A percentile compares a stretch with the other conserved stretches of the same genome.
Conservation (phyloP, 1,284 basidiomycete genomes). For the Serendipita sp. region DNA sequence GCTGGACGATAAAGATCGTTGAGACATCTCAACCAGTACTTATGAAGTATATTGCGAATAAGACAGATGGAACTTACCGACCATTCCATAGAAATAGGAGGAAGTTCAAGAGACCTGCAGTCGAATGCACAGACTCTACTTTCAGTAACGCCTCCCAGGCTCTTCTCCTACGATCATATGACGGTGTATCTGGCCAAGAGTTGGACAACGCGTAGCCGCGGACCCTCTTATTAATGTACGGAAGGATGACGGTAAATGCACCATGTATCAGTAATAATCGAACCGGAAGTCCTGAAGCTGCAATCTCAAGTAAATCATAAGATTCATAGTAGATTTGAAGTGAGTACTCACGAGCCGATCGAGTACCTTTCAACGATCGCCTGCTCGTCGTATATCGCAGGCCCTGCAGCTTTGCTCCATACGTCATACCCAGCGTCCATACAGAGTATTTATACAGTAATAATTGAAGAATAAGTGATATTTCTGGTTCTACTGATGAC, state of each 20-base stretch:
- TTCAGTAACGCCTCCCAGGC: slow-evolving; percentile 61
- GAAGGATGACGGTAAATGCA: slow-evolving; percentile 57
- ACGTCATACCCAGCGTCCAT: slow-evolving; percentile 70
- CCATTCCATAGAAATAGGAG: slow-evolving; percentile 77
- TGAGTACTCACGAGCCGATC: no score
- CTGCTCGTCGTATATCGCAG: slow-evolving; percentile 37
- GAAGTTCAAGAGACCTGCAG: slow-evolving; percentile 62
- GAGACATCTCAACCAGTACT: not conserved
- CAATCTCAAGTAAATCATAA: slow-evolving; percentile 14
- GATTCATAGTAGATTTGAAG: slow-evolving; percentile 16
- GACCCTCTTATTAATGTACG: slow-evolving; percentile 65
- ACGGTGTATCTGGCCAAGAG: slow-evolving; percentile 83
- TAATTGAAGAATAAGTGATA: slow-evolving; percentile 62
- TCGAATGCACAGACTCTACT: slow-evolving; percentile 49
- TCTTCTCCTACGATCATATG: slow-evolving; percentile 57
- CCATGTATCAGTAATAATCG: slow-evolving; percentile 54
- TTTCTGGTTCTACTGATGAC: slow-evolving; percentile 65
- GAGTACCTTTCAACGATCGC: not conserved
- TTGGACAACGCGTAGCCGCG: slow-evolving; percentile 63
- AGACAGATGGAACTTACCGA: slow-evolving; percentile 34
- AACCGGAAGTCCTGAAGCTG: slow-evolving; percentile 49
- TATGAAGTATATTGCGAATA: not conserved
- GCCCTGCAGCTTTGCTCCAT: slow-evolving; percentile 86
- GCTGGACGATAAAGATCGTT: slow-evolving; percentile 26
- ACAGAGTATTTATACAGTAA: slow-evolving; percentile 75